Percentiles rank a stretch among this genome's conserved stretches.
phyloP scores from a whole-genome alignment of 352 stramenopile species.

The Globisporangium nodosum region DNA sequence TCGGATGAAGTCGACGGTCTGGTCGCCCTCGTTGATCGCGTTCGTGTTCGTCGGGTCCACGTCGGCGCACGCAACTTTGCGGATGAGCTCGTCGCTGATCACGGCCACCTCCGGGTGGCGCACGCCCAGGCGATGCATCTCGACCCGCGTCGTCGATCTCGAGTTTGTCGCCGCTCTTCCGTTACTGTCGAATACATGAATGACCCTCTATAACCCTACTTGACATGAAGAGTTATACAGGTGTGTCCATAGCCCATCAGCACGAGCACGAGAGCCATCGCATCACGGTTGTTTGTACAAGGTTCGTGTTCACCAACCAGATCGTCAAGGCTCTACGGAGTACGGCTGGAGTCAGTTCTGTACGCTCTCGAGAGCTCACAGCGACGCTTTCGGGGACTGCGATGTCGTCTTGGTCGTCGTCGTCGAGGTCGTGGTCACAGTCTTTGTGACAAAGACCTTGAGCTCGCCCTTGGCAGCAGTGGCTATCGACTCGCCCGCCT shows the following conservation, averaged over 20 bases:
- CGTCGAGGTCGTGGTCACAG: neutral
- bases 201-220: no score
- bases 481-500: neutral
- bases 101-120: constrained; percentile 72
- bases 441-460: neutral
- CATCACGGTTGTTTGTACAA: neutral
- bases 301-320: neutral
- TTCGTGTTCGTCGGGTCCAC: constrained; percentile 64
- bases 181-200: neutral
- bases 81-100: constrained; percentile 78
- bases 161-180: neutral
- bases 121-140: constrained; percentile 71
- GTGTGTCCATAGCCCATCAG: no score
- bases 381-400: neutral
- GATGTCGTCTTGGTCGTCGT: constrained; percentile 1
- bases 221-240: no score
- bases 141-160: constrained; percentile 5
- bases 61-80: constrained; percentile 51
- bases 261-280: no score
- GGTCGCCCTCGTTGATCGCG: constrained; percentile 55
- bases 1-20: constrained; percentile 70
- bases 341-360: no score
- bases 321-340: neutral
- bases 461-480: neutral
- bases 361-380: constrained; percentile 1